Percentiles rank a stretch among this genome's conserved stretches.
These are phyloP conservation scores for Vickermania ingenoplastis DNA, from an alignment of 208 protist genomes.

Conservation along the genomic window DNA sequence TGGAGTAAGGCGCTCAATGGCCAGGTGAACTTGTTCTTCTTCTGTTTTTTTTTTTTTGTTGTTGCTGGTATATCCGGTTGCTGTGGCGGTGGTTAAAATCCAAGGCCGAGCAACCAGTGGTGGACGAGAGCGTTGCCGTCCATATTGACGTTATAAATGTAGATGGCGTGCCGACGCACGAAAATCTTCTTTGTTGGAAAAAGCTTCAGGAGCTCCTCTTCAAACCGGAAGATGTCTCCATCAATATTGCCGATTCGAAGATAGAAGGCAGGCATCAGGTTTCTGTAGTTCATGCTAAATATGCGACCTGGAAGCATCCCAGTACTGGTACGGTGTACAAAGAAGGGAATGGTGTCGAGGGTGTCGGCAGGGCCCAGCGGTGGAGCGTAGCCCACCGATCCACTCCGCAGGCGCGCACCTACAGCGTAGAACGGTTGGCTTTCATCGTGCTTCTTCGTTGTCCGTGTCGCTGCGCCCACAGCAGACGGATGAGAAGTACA, in stretches of 20 bases:
- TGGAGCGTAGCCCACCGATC: conserved; percentile 58
- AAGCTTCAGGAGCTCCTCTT: conserved; percentile 87
- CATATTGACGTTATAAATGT: conserved; percentile 75
- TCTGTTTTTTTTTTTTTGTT: too few species aligned
- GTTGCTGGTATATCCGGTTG: too few species aligned
- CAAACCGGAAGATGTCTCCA: conserved; percentile 72
- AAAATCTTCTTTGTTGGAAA: conserved; percentile 88
- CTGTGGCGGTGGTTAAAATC: too few species aligned
- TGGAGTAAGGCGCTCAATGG: too few species aligned
- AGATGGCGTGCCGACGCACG: conserved; percentile 51
- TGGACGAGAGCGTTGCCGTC: conserved; percentile 64
- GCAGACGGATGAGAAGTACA: background rate
- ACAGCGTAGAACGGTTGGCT: conserved; percentile 21
- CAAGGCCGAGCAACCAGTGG: conserved; percentile 80
- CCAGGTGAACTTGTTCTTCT: too few species aligned
- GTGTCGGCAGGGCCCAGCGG: conserved; percentile 72
- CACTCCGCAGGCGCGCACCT: conserved; percentile 25
- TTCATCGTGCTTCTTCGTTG: background rate
- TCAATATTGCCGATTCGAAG: conserved; percentile 59
- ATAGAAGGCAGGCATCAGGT: conserved; percentile 68
- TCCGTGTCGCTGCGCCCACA: background rate
- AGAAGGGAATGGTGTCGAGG: conserved; percentile 71
- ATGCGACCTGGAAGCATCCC: conserved; percentile 63
- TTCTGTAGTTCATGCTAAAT: conserved; percentile 56
- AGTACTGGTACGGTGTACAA: conserved; percentile 73